Conservation (phyloP, 331 rosid species). For the Pyrus hybrid region DNA sequence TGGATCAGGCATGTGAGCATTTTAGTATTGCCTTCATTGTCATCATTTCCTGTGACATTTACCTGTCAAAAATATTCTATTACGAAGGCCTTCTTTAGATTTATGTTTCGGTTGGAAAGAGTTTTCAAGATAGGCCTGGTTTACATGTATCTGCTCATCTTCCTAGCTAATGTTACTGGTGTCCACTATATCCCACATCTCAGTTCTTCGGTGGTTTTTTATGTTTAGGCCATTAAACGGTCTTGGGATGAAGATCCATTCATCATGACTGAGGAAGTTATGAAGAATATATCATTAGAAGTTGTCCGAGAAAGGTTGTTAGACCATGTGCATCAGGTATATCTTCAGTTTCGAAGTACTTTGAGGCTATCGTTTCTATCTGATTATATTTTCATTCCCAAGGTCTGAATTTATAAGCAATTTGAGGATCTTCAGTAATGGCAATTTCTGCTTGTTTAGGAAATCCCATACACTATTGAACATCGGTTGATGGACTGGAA, state of each 20-base stretch:
- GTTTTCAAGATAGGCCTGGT: neutral
- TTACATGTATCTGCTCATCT: neutral
- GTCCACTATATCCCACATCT: neutral
- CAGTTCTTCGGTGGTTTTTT: constrained; percentile 20
- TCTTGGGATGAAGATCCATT: constrained; percentile 94
- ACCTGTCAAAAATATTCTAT: neutral
- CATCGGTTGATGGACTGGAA: constrained; percentile 88
- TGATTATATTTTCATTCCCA: neutral
- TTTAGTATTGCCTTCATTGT: constrained; percentile 16
- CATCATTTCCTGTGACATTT: neutral
- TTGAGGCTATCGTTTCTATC: neutral
- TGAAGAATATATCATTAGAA: constrained; percentile 84
- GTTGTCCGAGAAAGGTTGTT: constrained; percentile 92
- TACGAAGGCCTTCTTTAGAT: neutral
- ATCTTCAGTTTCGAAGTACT: neutral
- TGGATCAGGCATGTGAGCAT: constrained; percentile 72
- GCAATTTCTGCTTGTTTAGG: constrained; percentile 38
- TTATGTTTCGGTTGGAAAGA: neutral
- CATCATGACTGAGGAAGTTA: constrained; percentile 73
- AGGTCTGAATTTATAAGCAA: neutral
- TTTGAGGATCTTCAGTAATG: constrained; percentile 8
- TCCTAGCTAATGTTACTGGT: neutral
- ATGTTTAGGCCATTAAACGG: constrained; percentile 72
- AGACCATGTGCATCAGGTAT: constrained; percentile 94
- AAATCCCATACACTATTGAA: constrained; percentile 80